phyloP scores from a whole-genome alignment of 805 yeast species.

The Peterozyma xylosa region DNA sequence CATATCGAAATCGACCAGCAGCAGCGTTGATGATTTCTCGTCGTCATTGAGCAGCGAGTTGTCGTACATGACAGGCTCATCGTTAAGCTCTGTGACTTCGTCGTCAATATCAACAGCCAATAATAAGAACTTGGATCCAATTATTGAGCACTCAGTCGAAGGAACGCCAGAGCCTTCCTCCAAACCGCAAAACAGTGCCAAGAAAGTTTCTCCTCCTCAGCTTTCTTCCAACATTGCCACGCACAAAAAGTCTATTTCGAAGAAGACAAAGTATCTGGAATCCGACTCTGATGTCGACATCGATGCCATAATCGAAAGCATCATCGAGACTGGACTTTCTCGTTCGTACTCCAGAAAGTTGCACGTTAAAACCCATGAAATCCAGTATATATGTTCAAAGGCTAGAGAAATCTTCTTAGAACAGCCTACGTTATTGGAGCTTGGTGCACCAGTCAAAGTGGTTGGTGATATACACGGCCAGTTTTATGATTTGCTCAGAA shows the following conservation, averaged over 20 bases:
- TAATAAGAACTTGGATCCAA: constrained; percentile 21
- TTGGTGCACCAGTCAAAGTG: constrained; percentile 74
- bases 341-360: constrained; percentile 37
- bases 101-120: constrained; percentile 17
- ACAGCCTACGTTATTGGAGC: constrained; percentile 58
- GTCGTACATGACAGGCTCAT: constrained; percentile 22
- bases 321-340: constrained; percentile 44
- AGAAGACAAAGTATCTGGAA: background rate
- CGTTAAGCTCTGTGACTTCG: constrained; percentile 20
- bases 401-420: constrained; percentile 52
- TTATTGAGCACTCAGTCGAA: constrained; percentile 25
- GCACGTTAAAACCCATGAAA: constrained; percentile 43
- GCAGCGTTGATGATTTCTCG: constrained; percentile 13
- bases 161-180: constrained; percentile 17
- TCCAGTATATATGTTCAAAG: constrained; percentile 48
- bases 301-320: constrained; percentile 55
- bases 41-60: constrained; percentile 35
- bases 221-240: background rate
- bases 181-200: background rate
- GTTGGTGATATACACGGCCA: constrained; percentile 83
- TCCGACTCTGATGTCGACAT: constrained; percentile 34
- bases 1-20: constrained; percentile 4
- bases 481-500: constrained; percentile 43
- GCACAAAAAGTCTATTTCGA: background rate
- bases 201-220: background rate